Conservation (phyloP, 75 land plant species). For the Chamaecyparis obtusa region DNA sequence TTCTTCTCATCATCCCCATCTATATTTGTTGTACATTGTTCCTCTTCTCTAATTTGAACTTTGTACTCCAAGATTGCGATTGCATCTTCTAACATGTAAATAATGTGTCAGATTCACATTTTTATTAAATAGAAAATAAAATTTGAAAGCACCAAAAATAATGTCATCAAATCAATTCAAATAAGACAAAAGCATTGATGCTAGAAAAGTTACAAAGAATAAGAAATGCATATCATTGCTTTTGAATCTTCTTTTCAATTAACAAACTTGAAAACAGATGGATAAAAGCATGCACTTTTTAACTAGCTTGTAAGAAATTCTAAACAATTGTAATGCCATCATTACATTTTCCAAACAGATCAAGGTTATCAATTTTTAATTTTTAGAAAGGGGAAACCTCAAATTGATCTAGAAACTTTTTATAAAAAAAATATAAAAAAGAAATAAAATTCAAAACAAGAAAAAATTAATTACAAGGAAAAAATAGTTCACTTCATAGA, state of each 20-base stretch:
- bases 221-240: background rate
- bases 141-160: background rate
- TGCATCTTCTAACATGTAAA: conserved; percentile 70
- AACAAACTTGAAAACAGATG: background rate
- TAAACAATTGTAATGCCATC: background rate
- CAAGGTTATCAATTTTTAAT: too few species aligned
- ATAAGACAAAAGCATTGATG: background rate
- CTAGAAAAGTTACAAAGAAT: background rate
- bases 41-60: conserved; percentile 43
- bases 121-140: background rate
- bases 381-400: too few species aligned
- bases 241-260: background rate
- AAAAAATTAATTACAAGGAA: too few species aligned
- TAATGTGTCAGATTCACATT: background rate
- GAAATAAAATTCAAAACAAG: too few species aligned
- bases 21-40: conserved; percentile 66
- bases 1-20: conserved; percentile 57
- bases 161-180: background rate
- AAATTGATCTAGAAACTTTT: background rate
- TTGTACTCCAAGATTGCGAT: conserved; percentile 61
- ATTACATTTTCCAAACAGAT: background rate
- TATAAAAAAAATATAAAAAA: too few species aligned
- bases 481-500: background rate
- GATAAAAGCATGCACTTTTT: background rate
- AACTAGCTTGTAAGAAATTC: background rate